phyloP scores from a whole-genome alignment of 1,284 basidiomycete genomes.

The Melampsora americana region DNA sequence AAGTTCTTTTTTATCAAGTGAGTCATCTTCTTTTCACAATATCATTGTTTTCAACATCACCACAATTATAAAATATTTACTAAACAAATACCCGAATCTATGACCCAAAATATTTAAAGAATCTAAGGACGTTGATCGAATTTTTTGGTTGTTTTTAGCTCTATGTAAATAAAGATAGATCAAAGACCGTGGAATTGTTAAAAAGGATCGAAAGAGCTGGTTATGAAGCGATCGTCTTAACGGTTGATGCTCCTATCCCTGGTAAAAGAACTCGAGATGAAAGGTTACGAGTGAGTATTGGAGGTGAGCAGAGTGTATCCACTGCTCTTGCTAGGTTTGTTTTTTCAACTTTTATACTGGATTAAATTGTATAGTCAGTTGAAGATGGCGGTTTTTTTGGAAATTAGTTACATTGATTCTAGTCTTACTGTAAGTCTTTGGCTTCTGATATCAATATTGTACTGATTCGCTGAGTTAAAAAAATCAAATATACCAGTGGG shows the following conservation, averaged over 20 bases:
- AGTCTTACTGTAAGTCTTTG: background rate
- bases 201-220: background rate
- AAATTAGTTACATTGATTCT: background rate
- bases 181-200: background rate
- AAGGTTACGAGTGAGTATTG: background rate
- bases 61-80: background rate
- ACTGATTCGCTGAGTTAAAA: too few species aligned
- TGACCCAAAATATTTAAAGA: too few species aligned
- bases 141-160: background rate
- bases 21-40: background rate
- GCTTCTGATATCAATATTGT: too few species aligned
- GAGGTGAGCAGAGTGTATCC: background rate
- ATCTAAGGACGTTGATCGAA: too few species aligned
- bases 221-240: background rate
- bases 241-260: background rate
- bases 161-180: slow-evolving; percentile 7
- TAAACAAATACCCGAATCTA: too few species aligned
- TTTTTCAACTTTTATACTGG: too few species aligned
- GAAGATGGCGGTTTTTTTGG: too few species aligned
- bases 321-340: background rate
- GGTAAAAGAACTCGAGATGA: background rate
- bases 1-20: background rate
- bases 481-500: background rate
- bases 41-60: background rate
- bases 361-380: too few species aligned